Base-by-base conservation (phyloP, 2,329 filamentous ascomycete genomes). In the Sphaerulina musiva region DNA sequence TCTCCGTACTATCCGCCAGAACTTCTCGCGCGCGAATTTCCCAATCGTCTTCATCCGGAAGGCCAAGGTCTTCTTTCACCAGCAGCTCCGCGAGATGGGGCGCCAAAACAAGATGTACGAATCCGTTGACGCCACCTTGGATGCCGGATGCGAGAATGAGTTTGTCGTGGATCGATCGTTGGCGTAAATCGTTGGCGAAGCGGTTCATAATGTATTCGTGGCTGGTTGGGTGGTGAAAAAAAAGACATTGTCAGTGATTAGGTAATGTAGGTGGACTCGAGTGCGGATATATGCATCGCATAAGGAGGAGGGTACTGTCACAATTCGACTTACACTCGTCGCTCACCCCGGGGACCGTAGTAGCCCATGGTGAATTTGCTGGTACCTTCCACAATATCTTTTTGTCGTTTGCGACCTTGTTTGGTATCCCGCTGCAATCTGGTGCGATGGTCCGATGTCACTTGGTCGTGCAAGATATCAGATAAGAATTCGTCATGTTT, bases 61-160 rank as follows among this genome's bases (percentile, higher is more conserved):
- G 52, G 1, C 52, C 39, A 60, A 69, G 59, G 48, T 72, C 70
- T 39, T 71, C 67, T 56, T 60, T 66, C 17, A 72, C 64, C 3
- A 72, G 59, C 12, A 57, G 51, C 36, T 67, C 53, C 4, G 68
- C 68, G n/a, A 72, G 53, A 54, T 72, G 69, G 1, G 70, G 69
- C 32, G 70, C 68, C 2, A 72, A 56, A 1, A 72, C 68, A 9
- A 63, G 60, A 42, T 71, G 68, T 8, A 71, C 63, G 48, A 66
- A 71, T 0, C 68, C 69, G 11, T 66, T 65, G 2, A 71, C 62
- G 17, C 69, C 69, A 6, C 69, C 69, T 32, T 62, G 59, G 2
- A 66, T 61, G 10, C 68, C 68, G 8, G 62, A 58, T 23, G 64
- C 51, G 2, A 65, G 59, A n/a, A 72, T 57, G 11, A 70, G 57